Evolutionary conservation across 169 alveolate genomes (phyloP), one percentile per base, ranked within the genome.

Genomic region (Theileria orientalis): DNA sequence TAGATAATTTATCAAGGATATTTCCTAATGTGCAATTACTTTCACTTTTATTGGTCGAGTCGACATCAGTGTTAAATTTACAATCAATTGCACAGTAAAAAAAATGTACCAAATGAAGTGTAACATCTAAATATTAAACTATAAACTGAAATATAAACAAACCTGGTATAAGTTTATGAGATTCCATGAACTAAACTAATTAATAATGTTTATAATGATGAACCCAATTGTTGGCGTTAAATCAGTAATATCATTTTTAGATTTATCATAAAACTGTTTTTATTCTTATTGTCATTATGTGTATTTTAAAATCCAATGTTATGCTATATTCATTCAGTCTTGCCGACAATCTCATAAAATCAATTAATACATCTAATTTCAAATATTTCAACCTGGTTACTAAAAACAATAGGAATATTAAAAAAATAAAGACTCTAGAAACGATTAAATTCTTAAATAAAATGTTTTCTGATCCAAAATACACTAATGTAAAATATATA

Each of bases 401-500:
- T 21, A 68, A 68, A 25, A 51, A 51, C 27, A 67, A n/a, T 23
- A 51, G 30, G 46, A 54, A 30, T 23, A 27, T 46, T 27, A 68
- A 68, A 37, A 68, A 33, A 33, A 1, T 68, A 23, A 51, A 51
- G 21, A 68, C 76, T 29, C 35, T 68, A 19, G 35, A 68, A 25
- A 68, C 76, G 23, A 68, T 68, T 23, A 68, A 68, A 51, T 29
- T 37, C 30, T 30, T 68, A 29, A 32, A 68, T 44, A 30, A 46
- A 30, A 6, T 68, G 13, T 23, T 25, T 5, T 40, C 76, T 19
- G 33, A 47, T 52, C 19, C 16, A 8, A 27, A 8, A 6, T 5
- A 30, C 2, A 0, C 5, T 25, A 9, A 37, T 1, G 30, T 25
- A 6, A 46, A 49, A 51, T 68, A 51, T 21, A 60, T 68, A 21